Evolutionary conservation across 1,284 basidiomycete genomes (phyloP).

Genomic region (Microbotryum silenes-acaulis): DNA sequence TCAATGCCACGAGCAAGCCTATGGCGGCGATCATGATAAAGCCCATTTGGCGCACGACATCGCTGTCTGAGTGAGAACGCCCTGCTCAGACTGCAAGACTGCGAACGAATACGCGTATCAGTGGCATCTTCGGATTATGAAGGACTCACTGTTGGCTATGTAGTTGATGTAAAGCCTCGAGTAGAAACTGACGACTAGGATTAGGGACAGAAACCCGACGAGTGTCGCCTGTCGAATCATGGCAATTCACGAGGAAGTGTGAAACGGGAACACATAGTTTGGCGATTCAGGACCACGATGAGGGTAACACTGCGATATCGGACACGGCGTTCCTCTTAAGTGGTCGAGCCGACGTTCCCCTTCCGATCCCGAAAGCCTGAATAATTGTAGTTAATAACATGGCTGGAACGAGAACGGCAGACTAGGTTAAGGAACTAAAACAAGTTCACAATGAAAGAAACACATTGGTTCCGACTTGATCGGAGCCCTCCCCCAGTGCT

Average conservation of each 20-base stretch:
- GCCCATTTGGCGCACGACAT: constrained; percentile 32
- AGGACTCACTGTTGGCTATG: constrained; percentile 53
- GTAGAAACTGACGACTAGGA: constrained; percentile 53
- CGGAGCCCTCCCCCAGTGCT: constrained; percentile 19
- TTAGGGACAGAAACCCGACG: constrained; percentile 51
- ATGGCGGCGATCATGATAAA: constrained; percentile 29
- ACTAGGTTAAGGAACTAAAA: no score
- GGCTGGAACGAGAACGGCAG: no score
- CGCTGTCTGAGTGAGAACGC: constrained; percentile 32
- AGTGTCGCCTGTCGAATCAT: constrained; percentile 53
- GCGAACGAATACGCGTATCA: constrained; percentile 45
- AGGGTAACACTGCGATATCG: no score
- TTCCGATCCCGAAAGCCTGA: constrained; percentile 11
- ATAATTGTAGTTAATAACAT: no score
- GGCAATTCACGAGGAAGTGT: constrained; percentile 49
- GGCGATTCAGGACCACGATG: no score
- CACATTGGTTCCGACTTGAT: no score
- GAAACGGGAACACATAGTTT: no score
- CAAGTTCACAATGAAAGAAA: no score
- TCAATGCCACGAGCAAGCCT: constrained; percentile 35
- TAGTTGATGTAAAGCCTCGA: constrained; percentile 62
- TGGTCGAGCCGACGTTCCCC: no score
- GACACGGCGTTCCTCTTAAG: no score
- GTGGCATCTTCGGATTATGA: constrained; percentile 46
- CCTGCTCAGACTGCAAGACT: no score